These are phyloP conservation scores for Cenchrus americanus DNA, from an alignment of 176 grass and related monocot species.

Conservation along the genomic window DNA sequence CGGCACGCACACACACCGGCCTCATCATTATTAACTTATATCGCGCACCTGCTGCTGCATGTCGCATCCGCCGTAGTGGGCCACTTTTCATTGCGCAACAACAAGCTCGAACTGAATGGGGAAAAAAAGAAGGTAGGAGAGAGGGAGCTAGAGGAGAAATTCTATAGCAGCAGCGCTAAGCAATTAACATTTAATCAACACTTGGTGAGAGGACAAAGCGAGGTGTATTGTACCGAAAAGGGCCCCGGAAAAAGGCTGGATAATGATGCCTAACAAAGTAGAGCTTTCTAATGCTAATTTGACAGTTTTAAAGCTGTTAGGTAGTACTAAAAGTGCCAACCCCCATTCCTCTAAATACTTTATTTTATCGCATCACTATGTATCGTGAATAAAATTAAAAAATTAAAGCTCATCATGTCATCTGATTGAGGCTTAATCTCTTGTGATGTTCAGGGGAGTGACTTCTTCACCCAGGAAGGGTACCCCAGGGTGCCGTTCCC, in stretches of 20 bases:
- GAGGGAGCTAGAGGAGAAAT: background rate
- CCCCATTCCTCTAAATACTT: background rate
- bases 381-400: no score
- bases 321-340: conserved; percentile 40
- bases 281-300: conserved; percentile 36
- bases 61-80: background rate
- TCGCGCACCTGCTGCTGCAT: background rate
- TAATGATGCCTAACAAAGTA: conserved; percentile 49
- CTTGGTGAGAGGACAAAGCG: conserved; percentile 29
- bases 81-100: background rate
- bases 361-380: background rate
- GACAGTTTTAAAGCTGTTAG: conserved; percentile 52
- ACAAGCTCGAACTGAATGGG: background rate
- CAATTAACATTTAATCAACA: background rate
- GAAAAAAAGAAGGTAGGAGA: background rate
- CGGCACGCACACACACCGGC: background rate
- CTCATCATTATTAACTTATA: no score
- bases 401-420: background rate
- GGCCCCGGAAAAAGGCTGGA: conserved; percentile 30
- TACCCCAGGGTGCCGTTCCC: conserved; percentile 61
- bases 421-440: background rate
- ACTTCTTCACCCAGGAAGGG: conserved; percentile 52
- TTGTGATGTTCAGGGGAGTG: conserved; percentile 44
- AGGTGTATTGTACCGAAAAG: conserved; percentile 35
- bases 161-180: background rate